Evolutionary conservation across 139 green algal species (phyloP).

Genomic region (Chara braunii): DNA sequence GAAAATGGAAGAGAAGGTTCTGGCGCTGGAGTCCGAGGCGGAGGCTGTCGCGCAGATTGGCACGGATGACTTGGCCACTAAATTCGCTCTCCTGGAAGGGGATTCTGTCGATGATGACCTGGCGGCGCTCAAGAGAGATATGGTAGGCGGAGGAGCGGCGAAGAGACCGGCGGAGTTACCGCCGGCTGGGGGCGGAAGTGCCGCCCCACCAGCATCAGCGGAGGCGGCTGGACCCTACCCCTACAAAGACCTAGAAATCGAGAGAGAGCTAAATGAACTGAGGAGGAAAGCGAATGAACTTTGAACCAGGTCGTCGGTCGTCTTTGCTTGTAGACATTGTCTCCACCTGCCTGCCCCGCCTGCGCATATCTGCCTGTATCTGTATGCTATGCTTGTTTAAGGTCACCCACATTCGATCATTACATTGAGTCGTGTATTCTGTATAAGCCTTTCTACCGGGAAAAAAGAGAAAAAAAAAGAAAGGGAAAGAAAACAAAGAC

Average conservation of each 20-base stretch:
- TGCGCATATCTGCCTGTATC: too few species aligned
- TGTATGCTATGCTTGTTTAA: too few species aligned
- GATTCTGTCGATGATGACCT: constrained; percentile 87
- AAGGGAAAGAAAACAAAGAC: too few species aligned
- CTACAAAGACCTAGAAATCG: constrained; percentile 39
- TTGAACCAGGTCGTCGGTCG: too few species aligned
- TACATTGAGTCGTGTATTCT: too few species aligned
- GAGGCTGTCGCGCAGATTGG: constrained; percentile 68
- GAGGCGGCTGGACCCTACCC: constrained; percentile 19
- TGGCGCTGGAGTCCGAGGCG: constrained; percentile 83
- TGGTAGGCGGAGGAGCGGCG: constrained; percentile 39
- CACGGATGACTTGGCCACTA: constrained; percentile 48
- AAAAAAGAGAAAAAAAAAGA: too few species aligned
- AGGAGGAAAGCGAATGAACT: constrained; percentile 38
- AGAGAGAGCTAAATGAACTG: constrained; percentile 47
- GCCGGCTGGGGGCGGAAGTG: constrained; percentile 7
- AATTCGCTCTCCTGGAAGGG: constrained; percentile 72
- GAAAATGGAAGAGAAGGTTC: constrained; percentile 95
- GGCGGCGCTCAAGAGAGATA: constrained; percentile 65
- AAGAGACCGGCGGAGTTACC: constrained; percentile 46
- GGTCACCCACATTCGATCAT: too few species aligned
- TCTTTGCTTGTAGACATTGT: too few species aligned
- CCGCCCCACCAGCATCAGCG: neutral
- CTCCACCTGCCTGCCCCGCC: too few species aligned
- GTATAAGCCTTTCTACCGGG: too few species aligned